phyloP scores from a whole-genome alignment of 495 filamentous ascomycete species.

The Aspergillus sparsus region DNA sequence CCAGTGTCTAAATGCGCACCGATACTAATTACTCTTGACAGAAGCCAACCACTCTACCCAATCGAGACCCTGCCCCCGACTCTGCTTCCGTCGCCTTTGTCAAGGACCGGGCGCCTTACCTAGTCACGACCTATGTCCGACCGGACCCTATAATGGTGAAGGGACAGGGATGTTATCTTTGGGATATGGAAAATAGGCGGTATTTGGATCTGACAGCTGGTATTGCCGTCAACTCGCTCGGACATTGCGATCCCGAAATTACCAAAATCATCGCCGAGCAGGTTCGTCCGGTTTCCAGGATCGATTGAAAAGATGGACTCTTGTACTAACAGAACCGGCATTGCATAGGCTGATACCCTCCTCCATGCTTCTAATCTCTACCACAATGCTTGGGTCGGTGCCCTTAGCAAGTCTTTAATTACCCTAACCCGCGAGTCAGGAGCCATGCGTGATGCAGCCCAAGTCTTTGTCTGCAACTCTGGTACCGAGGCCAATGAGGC shows the following conservation, averaged over 20 bases:
- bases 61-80: slow-evolving; percentile 75
- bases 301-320: background rate
- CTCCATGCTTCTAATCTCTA: slow-evolving; percentile 94
- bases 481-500: slow-evolving; percentile 96
- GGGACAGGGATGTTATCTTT: slow-evolving; percentile 82
- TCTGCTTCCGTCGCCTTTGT: slow-evolving; percentile 76
- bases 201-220: slow-evolving; percentile 95
- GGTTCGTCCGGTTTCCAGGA: slow-evolving; percentile 42
- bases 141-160: slow-evolving; percentile 87
- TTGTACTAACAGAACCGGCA: slow-evolving; percentile 18
- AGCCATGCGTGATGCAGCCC: slow-evolving; percentile 75
- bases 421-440: slow-evolving; percentile 71
- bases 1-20: background rate
- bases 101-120: slow-evolving; percentile 71
- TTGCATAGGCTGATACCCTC: slow-evolving; percentile 65
- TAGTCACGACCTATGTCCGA: slow-evolving; percentile 93
- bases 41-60: slow-evolving; percentile 66
- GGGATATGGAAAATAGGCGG: slow-evolving; percentile 82
- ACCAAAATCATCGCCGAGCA: slow-evolving; percentile 71
- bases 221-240: slow-evolving; percentile 92
- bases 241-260: slow-evolving; percentile 79
- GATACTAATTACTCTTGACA: slow-evolving; percentile 27
- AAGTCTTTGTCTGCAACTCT: slow-evolving; percentile 92
- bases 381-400: slow-evolving; percentile 90
- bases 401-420: slow-evolving; percentile 82